Base-by-base conservation (phyloP, 345 rosid genomes). In the Excoecaria cochinchinensis region DNA sequence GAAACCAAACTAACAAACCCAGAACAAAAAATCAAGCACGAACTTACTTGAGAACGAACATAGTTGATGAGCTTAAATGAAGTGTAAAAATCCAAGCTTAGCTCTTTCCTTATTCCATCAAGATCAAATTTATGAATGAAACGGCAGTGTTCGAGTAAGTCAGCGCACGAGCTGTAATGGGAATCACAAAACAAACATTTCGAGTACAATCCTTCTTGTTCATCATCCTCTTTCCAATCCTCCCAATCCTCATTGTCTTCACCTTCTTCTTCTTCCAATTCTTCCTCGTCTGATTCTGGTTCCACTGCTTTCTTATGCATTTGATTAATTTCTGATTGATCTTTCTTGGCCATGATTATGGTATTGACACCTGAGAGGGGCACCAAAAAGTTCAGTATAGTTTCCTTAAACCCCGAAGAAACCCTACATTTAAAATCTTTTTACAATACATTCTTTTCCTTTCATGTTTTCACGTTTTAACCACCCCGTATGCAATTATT, bases 1-100 rank as follows among this genome's bases (percentile, higher is more conserved):
- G 13, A 14, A 64, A 5, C 44, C 25, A 7, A 15, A 40, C 3
- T 47, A 61, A 44, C 4, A 42, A 69, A 36, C 7, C 31, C 47
- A 44, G 21, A 58, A 38, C 14, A 64, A 64, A 66, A 12, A 46
- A 69, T 24, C 4, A n/a, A 40, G 44, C 38, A 52, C 57, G 25
- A 60, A 78, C 69, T 67, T 71, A 92, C 98, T 91, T 87, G 90
- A 72, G 89, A 92, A 48, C 98, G 89, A 56, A 90, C 84, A 76
- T 88, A 93, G 84, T 92, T 95, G 83, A 95, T 85, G 81, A 95
- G 94, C 90, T 90, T 95, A 70, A 95, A 85, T 1, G 88, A 88
- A 67, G 83, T 78, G 64, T 95, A 95, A 77, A 92, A 91, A 84
- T 91, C 88, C 89, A 95, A 84, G 39, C 81, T 75, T 79, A 89